A percentile compares a stretch with the other conserved stretches of the same genome.
Evolutionary conservation across 2,329 filamentous ascomycete genomes (phyloP).

Genomic region (Penicillium sp.): DNA sequence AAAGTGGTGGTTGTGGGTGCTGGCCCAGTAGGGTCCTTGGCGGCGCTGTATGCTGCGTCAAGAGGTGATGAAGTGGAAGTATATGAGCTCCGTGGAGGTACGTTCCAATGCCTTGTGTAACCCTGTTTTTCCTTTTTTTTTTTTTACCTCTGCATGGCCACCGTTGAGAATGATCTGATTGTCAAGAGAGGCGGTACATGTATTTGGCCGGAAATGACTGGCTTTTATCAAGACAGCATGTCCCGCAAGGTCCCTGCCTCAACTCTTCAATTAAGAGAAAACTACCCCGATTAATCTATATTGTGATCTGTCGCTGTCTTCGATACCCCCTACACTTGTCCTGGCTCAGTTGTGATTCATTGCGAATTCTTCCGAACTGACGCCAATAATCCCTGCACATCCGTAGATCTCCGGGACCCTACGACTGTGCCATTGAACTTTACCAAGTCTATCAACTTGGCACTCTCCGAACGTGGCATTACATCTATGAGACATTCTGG

Average conservation of each 20-base stretch:
- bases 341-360: conserved; percentile 5
- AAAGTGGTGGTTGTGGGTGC: conserved; percentile 86
- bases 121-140: not conserved
- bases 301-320: not conserved
- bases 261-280: not conserved
- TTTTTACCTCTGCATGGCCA: not conserved
- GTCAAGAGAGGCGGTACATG: not conserved
- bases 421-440: conserved; percentile 86
- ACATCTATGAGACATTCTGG: conserved; percentile 75
- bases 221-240: conserved; percentile 3
- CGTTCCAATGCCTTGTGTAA: conserved; percentile 32
- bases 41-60: conserved; percentile 86
- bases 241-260: conserved; percentile 12
- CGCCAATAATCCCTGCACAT: conserved; percentile 15
- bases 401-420: conserved; percentile 77
- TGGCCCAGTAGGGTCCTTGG: conserved; percentile 87
- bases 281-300: not conserved
- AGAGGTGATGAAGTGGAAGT: conserved; percentile 87
- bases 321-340: not conserved
- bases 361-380: conserved; percentile 16
- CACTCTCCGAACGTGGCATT: conserved; percentile 89
- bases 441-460: conserved; percentile 97
- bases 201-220: not conserved
- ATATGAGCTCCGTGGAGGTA: conserved; percentile 90
- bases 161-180: not conserved